Evolutionary conservation across 345 rosid species (phyloP), one percentile per base, ranked within the genome.

Genomic region (Melaleuca quinquenervia): DNA sequence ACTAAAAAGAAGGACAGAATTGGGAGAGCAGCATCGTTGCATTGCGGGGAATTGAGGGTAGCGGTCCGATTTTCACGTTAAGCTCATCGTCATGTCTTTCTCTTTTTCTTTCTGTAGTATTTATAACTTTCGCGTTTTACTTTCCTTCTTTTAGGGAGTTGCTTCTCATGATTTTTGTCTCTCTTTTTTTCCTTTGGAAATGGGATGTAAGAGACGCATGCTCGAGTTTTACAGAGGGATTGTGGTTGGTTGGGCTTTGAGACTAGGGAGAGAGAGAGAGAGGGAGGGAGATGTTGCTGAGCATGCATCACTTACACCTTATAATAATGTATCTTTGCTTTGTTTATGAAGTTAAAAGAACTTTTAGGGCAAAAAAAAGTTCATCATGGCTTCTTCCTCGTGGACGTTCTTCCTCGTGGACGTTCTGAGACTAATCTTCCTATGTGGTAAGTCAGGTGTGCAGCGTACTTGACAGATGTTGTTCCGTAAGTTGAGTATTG

Each of bases 1-100:
- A 44, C 13, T 6, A 29, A 12, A 20, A 6, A 50, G 22, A 83
- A 36, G 88, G 91, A 90, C 90, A 93, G 97, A 93, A 85, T 86
- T 82, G 90, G 96, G 91, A 94, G 94, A 93, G 94, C 92, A 89
- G 88, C 82, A 93, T 92, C 85, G 87, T 93, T 94, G 96, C 96
- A 93, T 91, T 83, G 96, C 93, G 95, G 97, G 97, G 97, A 93
- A 94, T 94, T 90, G 97, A 94, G 96, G 97, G 94, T 93, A 89
- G 88, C 97, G 97, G 97, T 94, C 97, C 97, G 96, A 94, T 87
- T 91, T 88, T 84, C 55, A 84, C 87, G 52, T 85, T 54, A 52
- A 48, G 22, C 27, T 86, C 55, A 82, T 84, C 62, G 84, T 70
- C 83, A 56, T 70, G 54, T 83, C 70, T 26, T 58, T 83, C 86